Conservation (phyloP, 2,329 filamentous ascomycete species). For the Ceratocystis cacaofunesta region DNA sequence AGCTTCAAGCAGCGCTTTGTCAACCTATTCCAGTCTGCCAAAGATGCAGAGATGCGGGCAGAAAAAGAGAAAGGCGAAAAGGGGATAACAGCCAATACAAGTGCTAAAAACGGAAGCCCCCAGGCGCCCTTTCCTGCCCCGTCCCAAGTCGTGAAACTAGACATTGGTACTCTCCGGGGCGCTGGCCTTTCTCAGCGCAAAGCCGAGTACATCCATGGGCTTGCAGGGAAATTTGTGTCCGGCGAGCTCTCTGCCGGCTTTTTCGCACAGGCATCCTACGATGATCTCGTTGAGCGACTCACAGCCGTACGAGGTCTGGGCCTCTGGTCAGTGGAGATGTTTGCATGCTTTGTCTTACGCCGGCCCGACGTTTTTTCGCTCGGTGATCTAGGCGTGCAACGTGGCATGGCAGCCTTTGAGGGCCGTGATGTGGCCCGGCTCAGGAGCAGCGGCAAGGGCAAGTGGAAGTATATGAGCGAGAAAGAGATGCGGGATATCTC, state of each 20-base stretch:
- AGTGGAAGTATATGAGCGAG: slow-evolving; percentile 98
- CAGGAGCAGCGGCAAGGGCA: slow-evolving; percentile 56
- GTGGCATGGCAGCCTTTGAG: slow-evolving; percentile 79
- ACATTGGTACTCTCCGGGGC: slow-evolving; percentile 56
- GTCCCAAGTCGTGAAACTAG: slow-evolving; percentile 48
- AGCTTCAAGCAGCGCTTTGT: slow-evolving; percentile 82
- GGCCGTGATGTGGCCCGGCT: slow-evolving; percentile 73
- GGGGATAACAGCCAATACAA: not conserved
- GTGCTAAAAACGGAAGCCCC: not conserved
- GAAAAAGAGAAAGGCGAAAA: slow-evolving; percentile 18
- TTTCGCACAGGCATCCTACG: slow-evolving; percentile 61
- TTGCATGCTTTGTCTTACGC: slow-evolving; percentile 90
- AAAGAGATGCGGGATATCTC: slow-evolving; percentile 77
- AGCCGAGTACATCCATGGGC: slow-evolving; percentile 80
- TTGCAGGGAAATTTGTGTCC: slow-evolving; percentile 63
- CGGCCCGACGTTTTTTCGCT: slow-evolving; percentile 85
- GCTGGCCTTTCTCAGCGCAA: slow-evolving; percentile 88
- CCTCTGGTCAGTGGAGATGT: slow-evolving; percentile 93
- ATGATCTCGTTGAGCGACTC: slow-evolving; percentile 68
- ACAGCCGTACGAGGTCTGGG: slow-evolving; percentile 79
- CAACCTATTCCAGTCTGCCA: slow-evolving; percentile 42
- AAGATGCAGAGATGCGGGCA: slow-evolving; percentile 21
- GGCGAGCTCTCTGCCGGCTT: slow-evolving; percentile 64
- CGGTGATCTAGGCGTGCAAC: slow-evolving; percentile 84
- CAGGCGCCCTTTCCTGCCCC: slow-evolving; percentile 54